Conservation (phyloP, 2,329 filamentous ascomycete genomes). For the Didymella lethalis region DNA sequence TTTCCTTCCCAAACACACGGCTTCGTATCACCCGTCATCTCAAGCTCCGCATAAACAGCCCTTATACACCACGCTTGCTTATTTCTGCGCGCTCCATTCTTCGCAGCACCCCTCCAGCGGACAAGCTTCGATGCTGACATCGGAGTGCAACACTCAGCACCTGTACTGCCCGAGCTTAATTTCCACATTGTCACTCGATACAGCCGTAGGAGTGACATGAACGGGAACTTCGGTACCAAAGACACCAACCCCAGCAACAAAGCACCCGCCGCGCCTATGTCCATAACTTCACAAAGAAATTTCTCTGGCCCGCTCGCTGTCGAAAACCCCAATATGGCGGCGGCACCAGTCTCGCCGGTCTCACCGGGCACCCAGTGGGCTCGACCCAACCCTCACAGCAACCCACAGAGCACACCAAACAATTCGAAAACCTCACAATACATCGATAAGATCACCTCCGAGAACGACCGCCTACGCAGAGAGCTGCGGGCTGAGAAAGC, state of each 20-base stretch:
- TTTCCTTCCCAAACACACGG: conserved; percentile 31
- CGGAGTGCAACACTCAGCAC: conserved; percentile 24
- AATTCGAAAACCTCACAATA: conserved; percentile 50
- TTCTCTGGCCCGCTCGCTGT: conserved; percentile 44
- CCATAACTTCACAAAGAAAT: conserved; percentile 42
- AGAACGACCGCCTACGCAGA: conserved; percentile 79
- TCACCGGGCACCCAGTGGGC: conserved; percentile 33
- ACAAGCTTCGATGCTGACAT: conserved; percentile 32
- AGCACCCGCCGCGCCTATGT: conserved; percentile 33
- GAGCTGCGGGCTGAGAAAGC: conserved; percentile 61
- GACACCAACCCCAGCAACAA: conserved; percentile 31
- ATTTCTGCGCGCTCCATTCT: conserved; percentile 15
- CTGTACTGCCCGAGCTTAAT: conserved; percentile 32
- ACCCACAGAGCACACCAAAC: conserved; percentile 33
- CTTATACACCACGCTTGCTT: conserved; percentile 20
- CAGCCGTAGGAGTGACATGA: conserved; percentile 45
- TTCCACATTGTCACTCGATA: conserved; percentile 24
- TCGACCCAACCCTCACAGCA: conserved; percentile 40
- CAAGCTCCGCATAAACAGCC: conserved; percentile 32
- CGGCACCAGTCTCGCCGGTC: conserved; percentile 30
- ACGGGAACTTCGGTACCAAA: conserved; percentile 30
- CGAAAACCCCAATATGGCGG: conserved; percentile 36
- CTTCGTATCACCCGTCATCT: conserved; percentile 28
- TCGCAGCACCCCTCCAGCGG: background rate
- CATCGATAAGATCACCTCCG: conserved; percentile 81